These are phyloP conservation scores for Oryza nivara DNA, from an alignment of 176 grass and related monocot genomes.

Conservation along the genomic window DNA sequence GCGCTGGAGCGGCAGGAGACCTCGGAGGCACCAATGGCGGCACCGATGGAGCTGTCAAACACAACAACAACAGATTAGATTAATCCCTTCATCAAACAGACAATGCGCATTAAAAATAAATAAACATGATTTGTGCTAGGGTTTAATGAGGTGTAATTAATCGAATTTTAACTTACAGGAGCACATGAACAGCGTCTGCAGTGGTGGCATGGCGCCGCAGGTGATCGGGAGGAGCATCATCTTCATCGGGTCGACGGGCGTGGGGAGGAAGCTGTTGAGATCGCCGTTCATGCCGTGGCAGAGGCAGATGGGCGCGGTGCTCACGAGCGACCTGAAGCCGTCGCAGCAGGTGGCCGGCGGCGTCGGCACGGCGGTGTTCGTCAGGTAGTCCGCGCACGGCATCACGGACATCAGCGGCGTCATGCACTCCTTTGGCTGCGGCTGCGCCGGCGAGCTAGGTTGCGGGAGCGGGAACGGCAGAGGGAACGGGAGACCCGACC, in stretches of 20 bases:
- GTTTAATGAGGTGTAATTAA: not conserved
- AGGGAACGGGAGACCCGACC: not conserved
- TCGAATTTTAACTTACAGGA: conserved; percentile 10
- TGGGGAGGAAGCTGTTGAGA: conserved; percentile 29
- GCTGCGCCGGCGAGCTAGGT: not conserved
- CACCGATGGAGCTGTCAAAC: conserved; percentile 30
- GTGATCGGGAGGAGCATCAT: conserved; percentile 22
- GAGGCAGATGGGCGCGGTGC: conserved; percentile 37
- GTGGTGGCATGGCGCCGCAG: conserved; percentile 24
- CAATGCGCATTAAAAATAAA: not conserved
- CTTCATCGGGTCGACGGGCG: conserved; percentile 13
- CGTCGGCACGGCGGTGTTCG: conserved; percentile 29
- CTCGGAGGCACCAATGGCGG: conserved; percentile 22
- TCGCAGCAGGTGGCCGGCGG: conserved; percentile 32
- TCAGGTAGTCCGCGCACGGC: conserved; percentile 46
- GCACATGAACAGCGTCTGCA: conserved; percentile 17
- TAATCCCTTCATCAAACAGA: not conserved
- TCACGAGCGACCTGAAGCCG: conserved; percentile 32
- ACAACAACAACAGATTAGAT: not conserved
- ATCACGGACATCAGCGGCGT: conserved; percentile 22
- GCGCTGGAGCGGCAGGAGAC: not conserved
- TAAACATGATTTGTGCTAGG: not conserved
- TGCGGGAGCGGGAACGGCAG: not conserved
- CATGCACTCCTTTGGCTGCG: conserved; percentile 28
- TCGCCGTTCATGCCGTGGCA: conserved; percentile 49